Evolutionary conservation across 257 asterid genomes (phyloP).

Genomic region (Scutellaria baicalensis): DNA sequence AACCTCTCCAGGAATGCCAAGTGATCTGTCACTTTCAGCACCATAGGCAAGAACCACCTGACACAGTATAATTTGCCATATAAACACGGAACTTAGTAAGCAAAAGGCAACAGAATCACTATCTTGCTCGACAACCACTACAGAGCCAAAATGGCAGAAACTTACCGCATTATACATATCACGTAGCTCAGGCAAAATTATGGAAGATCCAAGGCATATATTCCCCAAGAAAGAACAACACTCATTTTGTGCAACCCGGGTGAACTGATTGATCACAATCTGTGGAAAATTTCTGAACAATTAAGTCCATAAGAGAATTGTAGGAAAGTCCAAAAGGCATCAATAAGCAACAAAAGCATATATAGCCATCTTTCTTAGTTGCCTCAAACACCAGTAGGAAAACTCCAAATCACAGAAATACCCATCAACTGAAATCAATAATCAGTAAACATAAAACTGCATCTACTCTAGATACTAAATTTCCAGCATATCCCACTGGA

Average conservation of each 20-base stretch:
- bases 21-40: slow-evolving; percentile 87
- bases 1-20: slow-evolving; percentile 89
- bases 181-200: slow-evolving; percentile 74
- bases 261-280: slow-evolving; percentile 83
- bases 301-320: slow-evolving; percentile 28
- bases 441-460: not conserved
- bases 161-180: slow-evolving; percentile 77
- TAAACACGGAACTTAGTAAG: not conserved
- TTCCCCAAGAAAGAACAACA: slow-evolving; percentile 87
- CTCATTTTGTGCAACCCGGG: slow-evolving; percentile 63
- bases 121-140: not conserved
- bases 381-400: not conserved
- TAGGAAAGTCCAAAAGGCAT: not conserved
- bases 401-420: not conserved
- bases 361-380: not conserved
- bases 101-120: not conserved
- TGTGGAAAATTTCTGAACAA: slow-evolving; percentile 43
- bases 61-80: not conserved
- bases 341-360: not conserved
- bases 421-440: slow-evolving; percentile 1
- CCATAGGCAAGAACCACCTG: slow-evolving; percentile 97
- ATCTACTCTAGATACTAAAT: not conserved
- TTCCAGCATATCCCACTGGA: not conserved
- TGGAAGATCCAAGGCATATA: slow-evolving; percentile 67
- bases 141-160: not conserved